phyloP scores from a whole-genome alignment of 805 yeast genomes.

The Ogataea methanolica region DNA sequence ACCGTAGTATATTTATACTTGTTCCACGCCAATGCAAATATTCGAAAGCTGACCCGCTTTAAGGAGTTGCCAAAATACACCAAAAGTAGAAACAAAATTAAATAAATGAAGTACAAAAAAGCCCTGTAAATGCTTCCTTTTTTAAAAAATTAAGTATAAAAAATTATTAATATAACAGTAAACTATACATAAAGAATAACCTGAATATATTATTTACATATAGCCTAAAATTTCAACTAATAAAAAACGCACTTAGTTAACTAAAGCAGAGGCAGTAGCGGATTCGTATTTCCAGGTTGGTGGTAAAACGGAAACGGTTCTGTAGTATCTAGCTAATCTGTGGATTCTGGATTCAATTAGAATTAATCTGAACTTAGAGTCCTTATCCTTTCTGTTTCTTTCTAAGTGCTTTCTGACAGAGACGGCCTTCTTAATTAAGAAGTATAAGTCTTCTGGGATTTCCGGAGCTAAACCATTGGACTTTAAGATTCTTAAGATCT shows the following conservation, averaged over 20 bases:
- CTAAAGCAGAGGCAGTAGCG: constrained; percentile 99
- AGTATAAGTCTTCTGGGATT: constrained; percentile 99
- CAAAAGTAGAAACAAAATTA: neutral
- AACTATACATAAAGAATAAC: constrained; percentile 15
- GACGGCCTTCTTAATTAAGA: constrained; percentile 98
- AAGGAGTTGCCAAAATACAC: neutral
- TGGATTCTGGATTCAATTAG: constrained; percentile 99
- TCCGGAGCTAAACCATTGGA: constrained; percentile 99
- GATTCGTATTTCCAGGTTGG: constrained; percentile 99
- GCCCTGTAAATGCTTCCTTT: too few relatives aligned
- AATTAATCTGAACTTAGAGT: constrained; percentile 99
- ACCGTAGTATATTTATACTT: neutral
- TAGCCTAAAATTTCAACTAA: constrained; percentile 8
- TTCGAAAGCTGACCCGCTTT: too few relatives aligned
- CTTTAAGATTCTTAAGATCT: constrained; percentile 98
- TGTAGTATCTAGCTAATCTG: constrained; percentile 99
- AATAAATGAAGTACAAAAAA: constrained; percentile 2
- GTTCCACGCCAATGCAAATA: neutral
- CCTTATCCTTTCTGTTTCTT: constrained; percentile 99
- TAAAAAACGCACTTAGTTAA: constrained; percentile 59
- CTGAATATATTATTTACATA: constrained; percentile 9
- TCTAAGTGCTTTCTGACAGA: constrained; percentile 99
- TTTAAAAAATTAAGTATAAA: neutral
- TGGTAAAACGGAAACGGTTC: constrained; percentile 98
- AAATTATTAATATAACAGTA: neutral